These are phyloP conservation scores for Eutrema salsugineum DNA, from an alignment of 441 rosid genomes.

Conservation along the genomic window DNA sequence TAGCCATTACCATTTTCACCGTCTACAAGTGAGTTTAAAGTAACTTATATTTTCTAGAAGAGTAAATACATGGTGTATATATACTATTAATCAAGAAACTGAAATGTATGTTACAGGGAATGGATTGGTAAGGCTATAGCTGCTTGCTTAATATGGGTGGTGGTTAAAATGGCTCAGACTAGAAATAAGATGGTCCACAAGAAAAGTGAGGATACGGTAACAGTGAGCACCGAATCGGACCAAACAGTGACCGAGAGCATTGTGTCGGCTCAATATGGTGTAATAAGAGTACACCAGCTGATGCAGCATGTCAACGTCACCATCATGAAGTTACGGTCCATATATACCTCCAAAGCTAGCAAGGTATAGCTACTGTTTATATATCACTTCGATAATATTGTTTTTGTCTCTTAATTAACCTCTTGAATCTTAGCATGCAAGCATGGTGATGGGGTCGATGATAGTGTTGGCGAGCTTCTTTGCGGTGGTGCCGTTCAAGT, in stretches of 20 bases:
- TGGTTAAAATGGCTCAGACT: constrained; percentile 50
- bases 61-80: background rate
- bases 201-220: constrained; percentile 43
- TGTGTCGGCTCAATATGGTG: constrained; percentile 73
- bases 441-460: constrained; percentile 46
- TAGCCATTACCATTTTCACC: constrained; percentile 30
- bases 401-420: background rate
- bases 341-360: constrained; percentile 50
- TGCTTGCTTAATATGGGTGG: constrained; percentile 44
- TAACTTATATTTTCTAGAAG: background rate
- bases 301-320: constrained; percentile 57
- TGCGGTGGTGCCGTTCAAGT: constrained; percentile 58
- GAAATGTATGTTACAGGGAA: constrained; percentile 48
- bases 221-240: constrained; percentile 56
- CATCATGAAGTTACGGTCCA: constrained; percentile 69
- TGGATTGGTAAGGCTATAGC: constrained; percentile 79
- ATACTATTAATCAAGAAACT: background rate
- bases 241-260: constrained; percentile 69
- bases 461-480: constrained; percentile 44
- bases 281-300: constrained; percentile 49
- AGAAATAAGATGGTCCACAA: constrained; percentile 36
- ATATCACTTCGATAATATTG: background rate
- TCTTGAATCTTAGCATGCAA: constrained; percentile 60
- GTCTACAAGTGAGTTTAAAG: constrained; percentile 60
- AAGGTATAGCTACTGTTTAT: constrained; percentile 42